Conservation (phyloP, 2,329 filamentous ascomycete species). For the Apiospora malaysiana region DNA sequence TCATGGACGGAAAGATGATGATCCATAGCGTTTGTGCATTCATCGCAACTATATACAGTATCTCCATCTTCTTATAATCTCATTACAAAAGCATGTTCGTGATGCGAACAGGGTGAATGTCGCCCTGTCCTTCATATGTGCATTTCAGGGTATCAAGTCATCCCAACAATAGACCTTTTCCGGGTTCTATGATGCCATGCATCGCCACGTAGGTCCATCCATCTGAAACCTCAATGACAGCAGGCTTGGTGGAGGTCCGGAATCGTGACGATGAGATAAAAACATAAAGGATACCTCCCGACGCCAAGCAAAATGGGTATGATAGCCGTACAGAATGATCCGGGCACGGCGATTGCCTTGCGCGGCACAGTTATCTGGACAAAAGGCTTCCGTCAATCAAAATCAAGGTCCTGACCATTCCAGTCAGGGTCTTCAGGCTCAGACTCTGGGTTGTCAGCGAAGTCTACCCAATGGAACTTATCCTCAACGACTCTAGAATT, state of each 20-base stretch:
- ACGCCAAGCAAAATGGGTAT: conserved; percentile 10
- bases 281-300: background rate
- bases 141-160: background rate
- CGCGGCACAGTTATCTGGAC: background rate
- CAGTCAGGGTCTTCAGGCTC: conserved; percentile 17
- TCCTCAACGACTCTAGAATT: conserved; percentile 14
- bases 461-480: background rate
- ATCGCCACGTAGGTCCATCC: background rate
- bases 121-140: background rate
- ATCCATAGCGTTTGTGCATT: background rate
- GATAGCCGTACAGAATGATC: background rate
- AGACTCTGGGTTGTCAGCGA: background rate
- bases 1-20: no score
- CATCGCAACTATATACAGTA: background rate
- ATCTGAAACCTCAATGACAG: background rate
- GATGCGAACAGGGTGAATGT: background rate
- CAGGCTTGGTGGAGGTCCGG: background rate
- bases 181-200: background rate
- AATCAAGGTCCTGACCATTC: background rate
- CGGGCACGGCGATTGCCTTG: background rate
- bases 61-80: background rate
- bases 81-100: conserved; percentile 9
- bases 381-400: background rate
- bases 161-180: background rate
- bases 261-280: background rate